These are phyloP conservation scores for Aspergillus ustus DNA, from an alignment of 2,329 filamentous ascomycete genomes.

Conservation along the genomic window DNA sequence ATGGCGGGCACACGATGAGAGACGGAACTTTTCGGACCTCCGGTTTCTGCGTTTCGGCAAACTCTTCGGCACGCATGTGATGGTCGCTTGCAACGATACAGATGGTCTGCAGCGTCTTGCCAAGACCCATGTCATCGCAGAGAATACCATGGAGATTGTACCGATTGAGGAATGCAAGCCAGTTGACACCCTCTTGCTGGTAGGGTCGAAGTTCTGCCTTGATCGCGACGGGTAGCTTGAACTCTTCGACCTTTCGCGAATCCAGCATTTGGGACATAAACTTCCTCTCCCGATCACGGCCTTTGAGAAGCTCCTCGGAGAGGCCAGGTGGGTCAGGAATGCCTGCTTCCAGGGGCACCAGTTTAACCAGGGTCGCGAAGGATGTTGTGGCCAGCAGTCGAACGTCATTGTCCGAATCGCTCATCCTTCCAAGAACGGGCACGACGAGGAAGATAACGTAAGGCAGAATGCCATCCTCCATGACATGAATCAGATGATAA, in stretches of 20 bases:
- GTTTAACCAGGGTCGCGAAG: slow-evolving; percentile 94
- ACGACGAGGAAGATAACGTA: slow-evolving; percentile 99
- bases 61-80: slow-evolving; percentile 89
- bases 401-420: slow-evolving; percentile 95
- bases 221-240: slow-evolving; percentile 92
- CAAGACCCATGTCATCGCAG: slow-evolving; percentile 98
- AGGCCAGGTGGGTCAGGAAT: slow-evolving; percentile 95
- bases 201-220: slow-evolving; percentile 96
- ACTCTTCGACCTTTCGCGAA: slow-evolving; percentile 93
- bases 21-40: slow-evolving; percentile 84
- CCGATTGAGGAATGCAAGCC: slow-evolving; percentile 96
- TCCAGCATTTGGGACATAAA: slow-evolving; percentile 97
- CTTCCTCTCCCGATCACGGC: slow-evolving; percentile 89
- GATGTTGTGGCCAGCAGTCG: slow-evolving; percentile 93
- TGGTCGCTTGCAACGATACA: slow-evolving; percentile 99
- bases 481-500: slow-evolving; percentile 96
- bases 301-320: slow-evolving; percentile 83
- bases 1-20: slow-evolving; percentile 93
- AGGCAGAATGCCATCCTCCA: slow-evolving; percentile 93
- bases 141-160: slow-evolving; percentile 98
- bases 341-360: slow-evolving; percentile 94
- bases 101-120: slow-evolving; percentile 94
- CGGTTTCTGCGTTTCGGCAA: slow-evolving; percentile 75
- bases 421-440: slow-evolving; percentile 95
- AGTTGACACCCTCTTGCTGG: slow-evolving; percentile 98